A percentile compares a stretch with the other conserved stretches of the same genome.
These are phyloP conservation scores for Chrysochromulina tobinii DNA, from an alignment of 78 protist genomes.

Conservation along the genomic window DNA sequence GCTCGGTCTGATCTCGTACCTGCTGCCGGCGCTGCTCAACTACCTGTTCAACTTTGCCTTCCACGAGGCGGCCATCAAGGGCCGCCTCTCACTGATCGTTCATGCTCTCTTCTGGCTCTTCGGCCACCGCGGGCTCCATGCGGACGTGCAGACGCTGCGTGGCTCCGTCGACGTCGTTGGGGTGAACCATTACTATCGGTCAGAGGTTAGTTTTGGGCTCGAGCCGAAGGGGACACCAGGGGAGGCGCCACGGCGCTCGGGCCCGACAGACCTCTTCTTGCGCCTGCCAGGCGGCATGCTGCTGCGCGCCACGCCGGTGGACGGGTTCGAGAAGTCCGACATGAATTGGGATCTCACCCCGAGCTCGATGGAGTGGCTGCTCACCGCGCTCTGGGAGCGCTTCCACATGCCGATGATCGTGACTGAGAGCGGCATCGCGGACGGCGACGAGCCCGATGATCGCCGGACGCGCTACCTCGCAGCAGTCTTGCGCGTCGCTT, in stretches of 20 bases:
- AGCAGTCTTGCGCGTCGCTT: not conserved
- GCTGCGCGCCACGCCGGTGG: not conserved
- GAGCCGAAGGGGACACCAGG: not conserved
- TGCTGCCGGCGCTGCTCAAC: not conserved
- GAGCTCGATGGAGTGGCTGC: not conserved
- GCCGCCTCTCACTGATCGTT: too few relatives aligned
- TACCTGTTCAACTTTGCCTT: not conserved
- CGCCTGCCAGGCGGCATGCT: not conserved
- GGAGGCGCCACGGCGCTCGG: not conserved
- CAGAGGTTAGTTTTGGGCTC: not conserved
- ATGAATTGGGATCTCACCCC: constrained; percentile 37
- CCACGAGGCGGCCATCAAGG: not conserved
- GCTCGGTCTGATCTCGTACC: too few relatives aligned
- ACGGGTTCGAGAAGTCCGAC: not conserved
- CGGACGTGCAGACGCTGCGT: not conserved
- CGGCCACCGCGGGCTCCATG: not conserved
- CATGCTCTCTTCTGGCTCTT: too few relatives aligned
- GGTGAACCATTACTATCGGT: not conserved
- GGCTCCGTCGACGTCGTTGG: not conserved
- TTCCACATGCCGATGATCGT: constrained; percentile 7
- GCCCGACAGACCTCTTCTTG: not conserved
- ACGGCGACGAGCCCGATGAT: not conserved
- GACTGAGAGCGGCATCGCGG: constrained; percentile 37
- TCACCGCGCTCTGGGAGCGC: not conserved
- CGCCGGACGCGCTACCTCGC: not conserved